Conservation (phyloP, 176 grass and related monocot genomes). For the Eremochloa ophiuroides region DNA sequence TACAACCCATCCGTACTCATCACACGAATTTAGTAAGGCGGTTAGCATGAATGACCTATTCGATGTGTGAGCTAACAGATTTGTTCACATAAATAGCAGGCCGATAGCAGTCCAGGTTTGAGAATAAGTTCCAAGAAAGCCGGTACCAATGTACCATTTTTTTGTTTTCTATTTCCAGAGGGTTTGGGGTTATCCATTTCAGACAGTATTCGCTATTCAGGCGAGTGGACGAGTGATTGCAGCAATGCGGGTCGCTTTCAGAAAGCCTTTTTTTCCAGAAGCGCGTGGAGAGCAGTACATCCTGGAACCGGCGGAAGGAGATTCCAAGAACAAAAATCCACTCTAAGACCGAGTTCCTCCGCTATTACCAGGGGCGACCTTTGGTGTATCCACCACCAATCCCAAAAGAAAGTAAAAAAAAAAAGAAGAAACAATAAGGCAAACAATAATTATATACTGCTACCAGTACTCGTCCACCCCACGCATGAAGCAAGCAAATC, state of each 20-base stretch:
- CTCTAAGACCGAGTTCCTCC: background rate
- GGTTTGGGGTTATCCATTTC: background rate
- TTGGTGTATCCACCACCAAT: conserved; percentile 5
- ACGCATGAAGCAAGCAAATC: background rate
- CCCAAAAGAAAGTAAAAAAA: background rate
- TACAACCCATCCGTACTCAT: background rate
- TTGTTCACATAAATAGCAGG: background rate
- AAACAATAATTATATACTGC: background rate
- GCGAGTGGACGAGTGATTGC: background rate
- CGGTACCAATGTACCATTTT: too few species aligned
- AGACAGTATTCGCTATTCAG: background rate
- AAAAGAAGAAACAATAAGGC: too few species aligned
- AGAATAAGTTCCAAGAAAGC: background rate
- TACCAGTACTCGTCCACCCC: background rate
- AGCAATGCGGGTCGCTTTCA: background rate
- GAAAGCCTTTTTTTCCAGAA: conserved; percentile 11
- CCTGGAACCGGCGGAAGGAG: background rate
- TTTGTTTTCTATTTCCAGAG: background rate
- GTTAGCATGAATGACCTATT: background rate
- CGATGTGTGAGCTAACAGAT: background rate
- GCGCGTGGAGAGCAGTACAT: background rate
- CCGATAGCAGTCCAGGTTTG: background rate
- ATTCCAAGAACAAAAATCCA: background rate
- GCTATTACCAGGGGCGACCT: background rate
- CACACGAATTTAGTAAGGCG: background rate